phyloP scores from a whole-genome alignment of 176 grass and related monocot genomes.

The Zea mays region DNA sequence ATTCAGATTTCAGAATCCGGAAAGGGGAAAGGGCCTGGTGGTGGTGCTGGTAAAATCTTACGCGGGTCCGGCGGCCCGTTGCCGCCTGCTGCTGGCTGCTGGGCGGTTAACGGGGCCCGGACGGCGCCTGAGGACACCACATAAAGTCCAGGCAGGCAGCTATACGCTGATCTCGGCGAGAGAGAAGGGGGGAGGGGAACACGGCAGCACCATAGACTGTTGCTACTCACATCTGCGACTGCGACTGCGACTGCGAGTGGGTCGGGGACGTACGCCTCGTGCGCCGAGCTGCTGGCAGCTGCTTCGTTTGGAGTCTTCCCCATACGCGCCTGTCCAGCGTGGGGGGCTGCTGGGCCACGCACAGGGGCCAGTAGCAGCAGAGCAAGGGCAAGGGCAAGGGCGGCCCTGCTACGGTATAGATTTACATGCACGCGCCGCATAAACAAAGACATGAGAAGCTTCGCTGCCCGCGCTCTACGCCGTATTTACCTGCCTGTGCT shows the following conservation, averaged over 20 bases:
- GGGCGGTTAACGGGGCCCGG: slow-evolving; percentile 34
- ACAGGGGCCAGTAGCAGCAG: too few relatives aligned
- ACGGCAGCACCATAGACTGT: slow-evolving; percentile 22
- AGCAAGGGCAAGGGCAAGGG: too few relatives aligned
- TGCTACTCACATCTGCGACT: slow-evolving; percentile 15
- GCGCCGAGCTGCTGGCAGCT: slow-evolving; percentile 30
- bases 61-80: neutral
- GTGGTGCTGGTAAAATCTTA: neutral
- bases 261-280: slow-evolving; percentile 20
- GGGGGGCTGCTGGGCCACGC: neutral
- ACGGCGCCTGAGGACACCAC: slow-evolving; percentile 15
- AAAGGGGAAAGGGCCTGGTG: neutral
- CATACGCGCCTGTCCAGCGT: slow-evolving; percentile 38
- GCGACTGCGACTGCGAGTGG: neutral
- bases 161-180: slow-evolving; percentile 39
- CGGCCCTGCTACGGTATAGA: too few relatives aligned
- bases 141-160: slow-evolving; percentile 49
- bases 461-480: slow-evolving; percentile 24
- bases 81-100: neutral
- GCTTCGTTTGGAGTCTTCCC: slow-evolving; percentile 34
- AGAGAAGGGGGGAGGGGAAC: neutral
- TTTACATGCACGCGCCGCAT: too few relatives aligned
- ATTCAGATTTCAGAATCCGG: neutral
- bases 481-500: neutral
- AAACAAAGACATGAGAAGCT: slow-evolving; percentile 33